Evolutionary conservation across 225 moss, liverwort and hornwort species (phyloP).

Genomic region (Bryoerythrophyllum caledonicum): DNA sequence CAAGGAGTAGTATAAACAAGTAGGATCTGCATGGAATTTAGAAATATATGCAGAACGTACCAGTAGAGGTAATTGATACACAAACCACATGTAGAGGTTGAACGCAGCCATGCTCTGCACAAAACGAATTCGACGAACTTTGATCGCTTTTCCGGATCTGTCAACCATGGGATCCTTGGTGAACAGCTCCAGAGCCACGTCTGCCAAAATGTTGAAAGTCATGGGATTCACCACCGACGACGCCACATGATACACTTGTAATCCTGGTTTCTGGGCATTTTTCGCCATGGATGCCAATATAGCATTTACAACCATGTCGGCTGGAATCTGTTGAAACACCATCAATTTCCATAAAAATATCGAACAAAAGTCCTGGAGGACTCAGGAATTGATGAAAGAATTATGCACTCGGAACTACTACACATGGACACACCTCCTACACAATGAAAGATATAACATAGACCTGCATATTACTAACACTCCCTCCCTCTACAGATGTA

Average conservation of each 20-base stretch:
- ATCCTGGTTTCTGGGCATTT: slow-evolving; percentile 40
- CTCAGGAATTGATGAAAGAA: not conserved
- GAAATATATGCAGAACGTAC: slow-evolving; percentile 21
- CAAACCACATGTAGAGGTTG: slow-evolving; percentile 54
- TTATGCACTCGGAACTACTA: too few relatives aligned
- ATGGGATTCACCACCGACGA: slow-evolving; percentile 75
- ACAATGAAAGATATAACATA: not conserved
- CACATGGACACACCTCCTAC: not conserved
- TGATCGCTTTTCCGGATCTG: slow-evolving; percentile 51
- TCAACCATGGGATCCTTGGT: slow-evolving; percentile 66
- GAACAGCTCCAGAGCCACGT: slow-evolving; percentile 60
- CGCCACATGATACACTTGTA: slow-evolving; percentile 72
- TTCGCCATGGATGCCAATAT: slow-evolving; percentile 66
- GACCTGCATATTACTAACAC: not conserved
- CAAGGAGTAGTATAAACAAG: not conserved
- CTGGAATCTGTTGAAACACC: slow-evolving; percentile 62
- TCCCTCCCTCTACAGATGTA: not conserved
- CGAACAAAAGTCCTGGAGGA: not conserved
- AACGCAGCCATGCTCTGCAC: slow-evolving; percentile 49
- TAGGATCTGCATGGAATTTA: not conserved
- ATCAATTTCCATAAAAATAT: not conserved
- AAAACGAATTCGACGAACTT: slow-evolving; percentile 43
- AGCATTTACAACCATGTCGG: slow-evolving; percentile 75
- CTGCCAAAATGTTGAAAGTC: slow-evolving; percentile 57
- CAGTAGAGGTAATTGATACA: slow-evolving; percentile 59